phyloP scores from a whole-genome alignment of 2,329 filamentous ascomycete genomes.

The Hansfordia pulvinata region DNA sequence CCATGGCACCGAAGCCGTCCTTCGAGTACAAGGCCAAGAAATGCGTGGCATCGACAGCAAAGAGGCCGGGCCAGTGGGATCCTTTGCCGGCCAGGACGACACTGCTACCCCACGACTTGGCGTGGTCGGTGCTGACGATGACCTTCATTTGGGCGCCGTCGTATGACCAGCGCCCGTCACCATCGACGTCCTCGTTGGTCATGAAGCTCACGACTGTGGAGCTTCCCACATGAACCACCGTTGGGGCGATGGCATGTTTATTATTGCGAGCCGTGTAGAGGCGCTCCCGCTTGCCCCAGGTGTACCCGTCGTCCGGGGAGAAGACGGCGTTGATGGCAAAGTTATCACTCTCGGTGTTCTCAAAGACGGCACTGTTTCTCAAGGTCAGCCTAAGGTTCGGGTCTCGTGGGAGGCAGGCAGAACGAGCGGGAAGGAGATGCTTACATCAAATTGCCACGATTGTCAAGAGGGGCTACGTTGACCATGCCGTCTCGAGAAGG shows the following conservation, averaged over 20 bases:
- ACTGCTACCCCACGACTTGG: slow-evolving; percentile 11
- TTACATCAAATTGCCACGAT: slow-evolving; percentile 18
- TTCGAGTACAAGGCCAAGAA: slow-evolving; percentile 15
- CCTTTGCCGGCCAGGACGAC: slow-evolving; percentile 11
- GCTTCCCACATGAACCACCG: slow-evolving; percentile 25
- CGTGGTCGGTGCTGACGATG: slow-evolving; percentile 13
- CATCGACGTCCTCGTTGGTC: slow-evolving; percentile 24
- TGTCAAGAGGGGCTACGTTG: slow-evolving; percentile 21
- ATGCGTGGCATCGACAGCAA: slow-evolving; percentile 10
- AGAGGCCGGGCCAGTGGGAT: slow-evolving; percentile 19
- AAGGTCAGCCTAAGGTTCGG: not conserved
- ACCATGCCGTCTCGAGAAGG: slow-evolving; percentile 33
- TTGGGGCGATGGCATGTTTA: slow-evolving; percentile 24
- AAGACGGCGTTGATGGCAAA: slow-evolving; percentile 23
- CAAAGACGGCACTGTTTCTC: slow-evolving; percentile 27
- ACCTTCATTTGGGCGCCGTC: slow-evolving; percentile 18
- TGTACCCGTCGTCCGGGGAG: slow-evolving; percentile 24
- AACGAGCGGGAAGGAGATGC: slow-evolving; percentile 1
- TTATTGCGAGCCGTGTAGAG: slow-evolving; percentile 21
- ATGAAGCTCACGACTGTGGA: slow-evolving; percentile 27
- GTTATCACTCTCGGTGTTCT: slow-evolving; percentile 18
- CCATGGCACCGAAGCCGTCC: slow-evolving; percentile 12
- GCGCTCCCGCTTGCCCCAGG: slow-evolving; percentile 21
- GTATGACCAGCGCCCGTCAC: slow-evolving; percentile 4
- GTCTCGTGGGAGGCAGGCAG: not conserved